These are phyloP conservation scores for Moelleriella libera DNA, from an alignment of 2,329 filamentous ascomycete species.

Conservation along the genomic window DNA sequence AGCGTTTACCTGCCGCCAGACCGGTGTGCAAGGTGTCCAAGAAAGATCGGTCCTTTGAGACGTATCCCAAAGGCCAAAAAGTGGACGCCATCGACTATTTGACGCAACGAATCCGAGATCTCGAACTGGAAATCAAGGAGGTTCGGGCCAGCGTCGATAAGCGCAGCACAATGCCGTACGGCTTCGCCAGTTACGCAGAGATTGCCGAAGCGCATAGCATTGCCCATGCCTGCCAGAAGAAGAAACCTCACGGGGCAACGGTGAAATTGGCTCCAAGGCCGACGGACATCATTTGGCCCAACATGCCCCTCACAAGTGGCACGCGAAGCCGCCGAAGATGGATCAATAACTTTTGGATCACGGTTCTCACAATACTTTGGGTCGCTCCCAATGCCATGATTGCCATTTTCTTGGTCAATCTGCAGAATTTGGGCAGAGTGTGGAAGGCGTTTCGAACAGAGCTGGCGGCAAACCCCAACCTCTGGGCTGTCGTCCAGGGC, in stretches of 20 bases:
- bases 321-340: slow-evolving; percentile 59
- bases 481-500: slow-evolving; percentile 87
- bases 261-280: slow-evolving; percentile 72
- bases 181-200: slow-evolving; percentile 85
- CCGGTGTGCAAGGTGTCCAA: slow-evolving; percentile 71
- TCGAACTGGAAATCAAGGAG: slow-evolving; percentile 76
- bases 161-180: slow-evolving; percentile 77
- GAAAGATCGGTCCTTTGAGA: slow-evolving; percentile 54
- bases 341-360: slow-evolving; percentile 74
- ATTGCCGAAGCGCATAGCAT: slow-evolving; percentile 81
- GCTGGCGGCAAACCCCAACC: slow-evolving; percentile 44
- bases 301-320: slow-evolving; percentile 58
- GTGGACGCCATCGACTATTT: slow-evolving; percentile 92
- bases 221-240: slow-evolving; percentile 67
- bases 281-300: slow-evolving; percentile 92
- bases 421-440: slow-evolving; percentile 64
- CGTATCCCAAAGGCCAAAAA: slow-evolving; percentile 55
- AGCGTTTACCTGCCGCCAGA: slow-evolving; percentile 60
- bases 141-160: slow-evolving; percentile 72
- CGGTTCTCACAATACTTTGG: slow-evolving; percentile 69
- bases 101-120: slow-evolving; percentile 65
- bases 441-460: slow-evolving; percentile 62
- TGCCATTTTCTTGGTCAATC: slow-evolving; percentile 80
- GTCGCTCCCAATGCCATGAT: slow-evolving; percentile 89
- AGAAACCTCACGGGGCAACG: slow-evolving; percentile 65